Base-by-base conservation (phyloP, 2,329 filamentous ascomycete genomes). In the Scortechinia acanthostroma region DNA sequence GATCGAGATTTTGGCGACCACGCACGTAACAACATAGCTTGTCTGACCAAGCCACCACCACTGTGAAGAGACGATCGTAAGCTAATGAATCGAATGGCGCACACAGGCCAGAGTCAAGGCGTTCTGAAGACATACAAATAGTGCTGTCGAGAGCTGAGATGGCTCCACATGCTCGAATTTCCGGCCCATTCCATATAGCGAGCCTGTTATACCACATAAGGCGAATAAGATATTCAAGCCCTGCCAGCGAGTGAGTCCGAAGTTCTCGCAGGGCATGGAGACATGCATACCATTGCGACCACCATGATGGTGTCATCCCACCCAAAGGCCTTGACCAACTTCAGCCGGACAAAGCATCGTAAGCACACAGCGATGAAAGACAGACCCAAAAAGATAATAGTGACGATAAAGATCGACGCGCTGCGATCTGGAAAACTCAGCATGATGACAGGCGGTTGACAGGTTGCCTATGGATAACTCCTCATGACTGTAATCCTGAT, bases 251-350 rank as follows among this genome's bases (percentile, higher is more conserved):
- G 59, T 4, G 50, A 48, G 62, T 66, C 1, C 14, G 16, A 25
- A 15, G 16, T 23, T 37, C 35, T 48, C 19, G 42, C 17, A 14
- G 3, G 2, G 3, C 3, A 3, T 43, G 20, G 5, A 30, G 4
- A 3, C 20, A 4, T 45, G 49, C 52, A 42, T 54, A 63, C 62
- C 46, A 60, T 51, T 22, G 66, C 65, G 25, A 51, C 46, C 1
- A 58, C 42, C 64, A 69, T 69, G 44, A 60, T 53, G 56, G 57
- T 64, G 48, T 68, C 65, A 47, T 68, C 65, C 5, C 56, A 43
- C 1, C 63, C 64, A 51, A 68, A 68, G 23, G 57, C 59, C 49
- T 58, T 64, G 23, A 68, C 58, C 13, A 68, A 45, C 4, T 49
- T 49, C 1, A 55, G 43, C 19, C 64, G 59, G 16, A 63, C 59